Percentiles rank a stretch among this genome's conserved stretches.
These are phyloP conservation scores for Patellifolia procumbens DNA, from an alignment of 179 eudicot genomes.

Conservation along the genomic window DNA sequence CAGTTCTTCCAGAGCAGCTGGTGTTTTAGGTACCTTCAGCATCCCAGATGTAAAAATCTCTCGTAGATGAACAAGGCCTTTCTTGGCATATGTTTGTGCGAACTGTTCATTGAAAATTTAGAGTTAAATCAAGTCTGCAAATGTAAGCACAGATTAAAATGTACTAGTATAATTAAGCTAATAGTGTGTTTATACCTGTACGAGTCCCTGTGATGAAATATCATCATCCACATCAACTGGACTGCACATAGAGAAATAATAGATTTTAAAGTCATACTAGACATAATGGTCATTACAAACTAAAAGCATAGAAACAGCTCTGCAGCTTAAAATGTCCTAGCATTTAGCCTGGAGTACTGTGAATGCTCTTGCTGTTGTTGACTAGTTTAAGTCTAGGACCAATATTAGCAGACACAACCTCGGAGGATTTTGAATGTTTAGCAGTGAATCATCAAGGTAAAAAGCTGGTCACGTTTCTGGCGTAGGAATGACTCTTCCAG, in stretches of 20 bases:
- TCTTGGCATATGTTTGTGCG: slow-evolving; percentile 75
- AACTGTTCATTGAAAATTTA: slow-evolving; percentile 48
- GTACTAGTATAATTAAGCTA: neutral
- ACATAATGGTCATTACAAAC: neutral
- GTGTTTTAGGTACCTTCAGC: slow-evolving; percentile 76
- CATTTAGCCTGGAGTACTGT: too few relatives aligned
- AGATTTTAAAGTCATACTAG: neutral
- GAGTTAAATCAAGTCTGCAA: slow-evolving; percentile 5
- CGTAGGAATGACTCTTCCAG: too few relatives aligned
- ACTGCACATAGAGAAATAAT: slow-evolving; percentile 45
- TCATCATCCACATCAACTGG: slow-evolving; percentile 93
- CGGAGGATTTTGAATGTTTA: too few relatives aligned
- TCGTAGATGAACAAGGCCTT: slow-evolving; percentile 65
- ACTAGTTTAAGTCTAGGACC: too few relatives aligned
- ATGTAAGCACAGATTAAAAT: neutral
- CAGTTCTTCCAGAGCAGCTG: slow-evolving; percentile 72
- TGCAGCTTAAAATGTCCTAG: neutral
- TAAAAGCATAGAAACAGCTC: neutral
- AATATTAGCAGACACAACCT: too few relatives aligned
- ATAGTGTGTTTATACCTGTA: slow-evolving; percentile 55
- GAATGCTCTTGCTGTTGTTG: too few relatives aligned
- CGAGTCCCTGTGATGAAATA: slow-evolving; percentile 87
- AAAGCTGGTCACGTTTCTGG: too few relatives aligned
- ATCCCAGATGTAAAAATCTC: slow-evolving; percentile 94
- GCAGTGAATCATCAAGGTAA: too few relatives aligned